Evolutionary conservation across 2,329 filamentous ascomycete species (phyloP).

Genomic region (Sarocladiaceae sp.): DNA sequence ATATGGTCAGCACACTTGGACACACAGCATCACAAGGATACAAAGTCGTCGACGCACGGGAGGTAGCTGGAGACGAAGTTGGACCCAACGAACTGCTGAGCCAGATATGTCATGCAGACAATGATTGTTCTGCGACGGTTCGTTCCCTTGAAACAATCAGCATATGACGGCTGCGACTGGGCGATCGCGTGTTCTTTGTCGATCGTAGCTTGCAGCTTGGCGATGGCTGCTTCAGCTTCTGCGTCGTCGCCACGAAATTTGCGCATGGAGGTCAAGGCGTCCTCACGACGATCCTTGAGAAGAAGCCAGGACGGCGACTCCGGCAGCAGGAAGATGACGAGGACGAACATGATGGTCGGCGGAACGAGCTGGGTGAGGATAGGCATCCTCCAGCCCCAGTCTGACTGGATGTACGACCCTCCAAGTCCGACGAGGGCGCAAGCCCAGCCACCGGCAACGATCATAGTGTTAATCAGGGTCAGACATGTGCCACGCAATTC

Average conservation of each 20-base stretch:
- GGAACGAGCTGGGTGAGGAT: slow-evolving; percentile 25
- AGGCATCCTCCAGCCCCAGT: slow-evolving; percentile 24
- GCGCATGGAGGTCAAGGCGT: not conserved
- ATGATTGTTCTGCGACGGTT: slow-evolving; percentile 24
- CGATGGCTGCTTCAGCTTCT: slow-evolving; percentile 20
- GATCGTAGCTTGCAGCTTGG: slow-evolving; percentile 13
- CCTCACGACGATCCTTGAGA: not conserved
- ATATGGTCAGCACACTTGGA: not conserved
- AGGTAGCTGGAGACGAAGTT: slow-evolving; percentile 25
- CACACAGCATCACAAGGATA: not conserved
- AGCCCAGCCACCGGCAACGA: slow-evolving; percentile 24
- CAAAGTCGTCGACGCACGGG: slow-evolving; percentile 18
- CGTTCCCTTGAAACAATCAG: slow-evolving; percentile 23
- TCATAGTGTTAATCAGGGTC: slow-evolving; percentile 27
- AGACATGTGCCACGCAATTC: slow-evolving; percentile 26
- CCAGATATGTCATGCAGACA: slow-evolving; percentile 26
- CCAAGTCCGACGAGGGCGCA: slow-evolving; percentile 21
- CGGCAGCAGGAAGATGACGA: not conserved
- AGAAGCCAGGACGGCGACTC: not conserved
- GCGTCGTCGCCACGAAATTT: slow-evolving; percentile 22
- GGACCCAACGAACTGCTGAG: slow-evolving; percentile 25
- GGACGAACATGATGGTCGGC: slow-evolving; percentile 17
- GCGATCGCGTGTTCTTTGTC: slow-evolving; percentile 18
- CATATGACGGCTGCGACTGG: slow-evolving; percentile 18
- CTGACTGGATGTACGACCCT: too few species aligned